phyloP scores from a whole-genome alignment of 2,329 filamentous ascomycete species.

The Xylaria multiplex region DNA sequence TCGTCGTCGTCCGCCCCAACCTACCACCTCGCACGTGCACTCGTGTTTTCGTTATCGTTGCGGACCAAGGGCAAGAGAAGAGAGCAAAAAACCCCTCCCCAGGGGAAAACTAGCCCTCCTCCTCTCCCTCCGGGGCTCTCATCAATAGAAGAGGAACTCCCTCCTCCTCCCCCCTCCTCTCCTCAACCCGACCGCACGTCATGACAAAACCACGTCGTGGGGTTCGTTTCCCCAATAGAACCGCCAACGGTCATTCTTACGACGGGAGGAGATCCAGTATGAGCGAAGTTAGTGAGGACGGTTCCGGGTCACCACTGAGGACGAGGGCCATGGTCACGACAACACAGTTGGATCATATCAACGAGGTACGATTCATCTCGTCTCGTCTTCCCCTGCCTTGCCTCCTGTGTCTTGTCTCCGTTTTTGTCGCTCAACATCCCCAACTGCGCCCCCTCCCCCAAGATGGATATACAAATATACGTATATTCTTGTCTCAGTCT shows the following conservation, averaged over 20 bases:
- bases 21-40: background rate
- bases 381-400: no score
- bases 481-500: no score
- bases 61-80: background rate
- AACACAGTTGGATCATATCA: slow-evolving; percentile 51
- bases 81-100: no score
- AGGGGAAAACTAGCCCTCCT: no score
- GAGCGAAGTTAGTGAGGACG: slow-evolving; percentile 74
- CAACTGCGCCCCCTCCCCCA: background rate
- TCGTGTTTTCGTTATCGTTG: background rate
- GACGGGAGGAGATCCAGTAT: slow-evolving; percentile 75
- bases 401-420: slow-evolving; percentile 11
- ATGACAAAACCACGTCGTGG: slow-evolving; percentile 58
- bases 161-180: background rate
- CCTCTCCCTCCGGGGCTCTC: no score
- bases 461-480: background rate
- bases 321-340: slow-evolving; percentile 41
- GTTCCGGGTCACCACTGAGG: slow-evolving; percentile 53
- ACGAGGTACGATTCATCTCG: slow-evolving; percentile 50
- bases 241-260: slow-evolving; percentile 56
- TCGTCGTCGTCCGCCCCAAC: background rate
- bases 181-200: slow-evolving; percentile 13
- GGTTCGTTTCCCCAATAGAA: slow-evolving; percentile 64
- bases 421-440: slow-evolving; percentile 37
- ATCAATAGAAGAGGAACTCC: no score